These are phyloP conservation scores for Yamadazyma sp. DNA, from an alignment of 805 yeast species.

Conservation along the genomic window DNA sequence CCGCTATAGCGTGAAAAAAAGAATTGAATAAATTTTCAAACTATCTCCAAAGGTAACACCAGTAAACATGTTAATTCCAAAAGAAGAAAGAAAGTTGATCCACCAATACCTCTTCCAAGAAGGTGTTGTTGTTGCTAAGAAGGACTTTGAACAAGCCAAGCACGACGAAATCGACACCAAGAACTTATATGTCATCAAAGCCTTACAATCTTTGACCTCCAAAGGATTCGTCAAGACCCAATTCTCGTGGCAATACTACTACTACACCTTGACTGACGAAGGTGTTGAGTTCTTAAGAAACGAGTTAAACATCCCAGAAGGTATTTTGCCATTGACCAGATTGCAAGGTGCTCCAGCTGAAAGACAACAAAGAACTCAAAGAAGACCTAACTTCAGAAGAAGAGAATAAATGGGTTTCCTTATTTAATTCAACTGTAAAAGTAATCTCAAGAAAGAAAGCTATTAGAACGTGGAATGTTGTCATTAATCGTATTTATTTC, in stretches of 20 bases:
- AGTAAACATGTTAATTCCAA: conserved; percentile 91
- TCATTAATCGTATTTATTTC: conserved; percentile 14
- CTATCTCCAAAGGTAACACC: conserved; percentile 10
- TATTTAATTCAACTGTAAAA: conserved; percentile 10
- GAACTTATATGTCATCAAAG: conserved; percentile 97
- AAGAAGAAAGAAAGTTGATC: conserved; percentile 99
- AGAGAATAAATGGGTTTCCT: conserved; percentile 38
- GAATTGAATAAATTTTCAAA: conserved; percentile 13
- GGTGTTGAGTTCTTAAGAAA: conserved; percentile 98
- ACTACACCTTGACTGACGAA: conserved; percentile 99
- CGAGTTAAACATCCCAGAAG: conserved; percentile 98
- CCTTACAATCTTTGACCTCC: conserved; percentile 98
- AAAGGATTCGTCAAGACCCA: conserved; percentile 99
- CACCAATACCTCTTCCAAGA: conserved; percentile 99
- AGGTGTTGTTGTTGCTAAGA: conserved; percentile 99
- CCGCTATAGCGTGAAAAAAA: conserved; percentile 12
- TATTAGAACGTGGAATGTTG: conserved; percentile 9
- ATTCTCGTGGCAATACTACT: conserved; percentile 99
- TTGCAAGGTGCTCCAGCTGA: conserved; percentile 91
- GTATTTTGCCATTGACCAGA: conserved; percentile 97
- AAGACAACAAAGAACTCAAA: conserved; percentile 54
- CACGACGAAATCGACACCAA: conserved; percentile 98
- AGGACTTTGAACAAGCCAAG: conserved; percentile 95
- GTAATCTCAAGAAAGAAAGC: conserved; percentile 5
- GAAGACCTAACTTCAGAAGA: conserved; percentile 62